Base-by-base conservation (phyloP, 768 basidiomycete genomes). In the Lyophyllum decastes region DNA sequence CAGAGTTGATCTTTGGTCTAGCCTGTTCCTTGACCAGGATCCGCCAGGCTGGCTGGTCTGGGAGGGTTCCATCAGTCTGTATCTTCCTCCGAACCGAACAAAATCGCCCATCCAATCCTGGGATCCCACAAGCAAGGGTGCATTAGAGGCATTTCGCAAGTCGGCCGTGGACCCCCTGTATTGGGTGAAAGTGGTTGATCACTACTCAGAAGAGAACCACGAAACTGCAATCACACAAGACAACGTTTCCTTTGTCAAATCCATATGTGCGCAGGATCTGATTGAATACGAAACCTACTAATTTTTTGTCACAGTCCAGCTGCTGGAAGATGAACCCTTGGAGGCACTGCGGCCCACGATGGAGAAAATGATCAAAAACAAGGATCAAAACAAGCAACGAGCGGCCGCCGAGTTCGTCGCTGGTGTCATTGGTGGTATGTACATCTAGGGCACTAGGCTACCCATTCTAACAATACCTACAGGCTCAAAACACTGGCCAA, bases 401-500 rank as follows among this genome's bases (percentile, higher is more conserved):
- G 93, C 91, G 2, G 87, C 91, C 9, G 92, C 92, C 4, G 94
- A 97, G 70, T 77, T 95, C 52, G 69, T 94, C 8, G 90, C 89
- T 2, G 89, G 89, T 24, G 59, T 90, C n/a, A 69, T 90, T 22
- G 80, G 82, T 60, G 89, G 88, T 82, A 65, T 50, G 68, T 24
- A 43, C 25, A 5, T 30, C 26, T 40, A 1, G 17, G 14, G 25
- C 10, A 27, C 47, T 19, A 9, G 24, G 17, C 35, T n/a, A 49
- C 25, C 1, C 27, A 27, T 22, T 11, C 27, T 48, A 16, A 48
- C 14, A 48, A 19, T 53, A 67, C 10, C 27, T 8, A 38, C 41
- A 86, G 92, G 92, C 9, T 88, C 89, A 3, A 94, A 94, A 70
- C 92, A 95, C 67, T 97, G 95, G 95, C 80, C 91, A 0, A 76